Percentiles rank a stretch among this genome's conserved stretches.
Conservation (phyloP, 78 protist genomes). For the Dictyostelium firmibasis region DNA sequence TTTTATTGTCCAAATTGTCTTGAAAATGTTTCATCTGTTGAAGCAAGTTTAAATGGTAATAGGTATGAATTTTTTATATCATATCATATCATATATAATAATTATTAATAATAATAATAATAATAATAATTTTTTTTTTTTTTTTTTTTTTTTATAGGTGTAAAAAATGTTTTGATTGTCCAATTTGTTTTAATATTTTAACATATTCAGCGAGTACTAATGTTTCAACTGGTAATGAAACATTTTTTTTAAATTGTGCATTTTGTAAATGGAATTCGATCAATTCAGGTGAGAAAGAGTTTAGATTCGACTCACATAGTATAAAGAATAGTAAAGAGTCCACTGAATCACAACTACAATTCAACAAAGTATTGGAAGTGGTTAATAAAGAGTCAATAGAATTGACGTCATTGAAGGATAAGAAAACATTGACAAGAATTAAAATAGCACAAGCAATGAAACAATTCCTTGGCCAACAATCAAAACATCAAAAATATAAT, state of each 20-base stretch:
- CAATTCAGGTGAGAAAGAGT: background rate
- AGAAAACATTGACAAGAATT: conserved; percentile 18
- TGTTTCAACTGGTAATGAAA: background rate
- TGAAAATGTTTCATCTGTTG: conserved; percentile 24
- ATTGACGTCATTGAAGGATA: background rate
- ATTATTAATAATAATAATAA: background rate
- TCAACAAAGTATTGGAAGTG: background rate
- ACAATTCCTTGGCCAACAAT: conserved; percentile 38
- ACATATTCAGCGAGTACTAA: conserved; percentile 46
- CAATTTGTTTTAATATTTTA: conserved; percentile 42
- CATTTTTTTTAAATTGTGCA: conserved; percentile 51
- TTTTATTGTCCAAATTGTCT: conserved; percentile 66
- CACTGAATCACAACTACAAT: background rate
- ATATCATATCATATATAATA: no score
- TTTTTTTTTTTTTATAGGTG: conserved; percentile 4
- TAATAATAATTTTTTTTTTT: background rate
- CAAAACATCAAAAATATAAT: conserved; percentile 26
- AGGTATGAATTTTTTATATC: no score
- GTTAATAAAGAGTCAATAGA: conserved; percentile 31
- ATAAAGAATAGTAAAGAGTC: background rate
- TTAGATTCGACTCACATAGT: background rate
- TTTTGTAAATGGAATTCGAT: conserved; percentile 72
- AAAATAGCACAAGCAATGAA: conserved; percentile 61
- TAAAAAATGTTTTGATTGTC: conserved; percentile 69
- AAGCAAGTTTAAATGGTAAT: conserved; percentile 53